Base-by-base conservation (phyloP, 2,329 filamentous ascomycete genomes). In the Coniochaeta sp. region DNA sequence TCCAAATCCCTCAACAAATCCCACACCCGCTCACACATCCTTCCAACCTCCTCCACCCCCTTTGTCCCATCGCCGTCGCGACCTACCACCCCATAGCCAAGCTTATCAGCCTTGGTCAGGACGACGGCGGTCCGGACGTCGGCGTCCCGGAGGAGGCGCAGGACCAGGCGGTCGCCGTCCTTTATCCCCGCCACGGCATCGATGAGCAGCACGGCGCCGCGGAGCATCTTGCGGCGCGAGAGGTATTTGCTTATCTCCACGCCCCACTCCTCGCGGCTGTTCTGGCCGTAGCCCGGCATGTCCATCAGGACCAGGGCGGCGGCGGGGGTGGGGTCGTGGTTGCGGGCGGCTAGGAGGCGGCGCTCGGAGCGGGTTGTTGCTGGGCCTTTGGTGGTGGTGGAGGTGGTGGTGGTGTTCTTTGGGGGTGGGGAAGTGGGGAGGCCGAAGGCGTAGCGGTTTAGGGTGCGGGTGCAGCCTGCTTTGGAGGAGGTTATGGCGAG, bases 381-480 rank as follows among this genome's bases (percentile, higher is more conserved):
- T 9, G 19, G 43, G 19, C 22, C 11, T 58, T 43, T 36, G 34
- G 38, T 40, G 38, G n/a, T n/a, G 38, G 4, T 22, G 2, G 19
- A 5, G 8, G 43, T 47, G 19, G 43, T 24, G 17, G 6, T 19
- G 40, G 43, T 22, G 19, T 2, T 17, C 3, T n/a, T 40, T 47
- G 19, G n/a, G n/a, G 19, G 16, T 5, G n/a, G 3, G 43, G 43
- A 22, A 14, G 43, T 24, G 9, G 69, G 72, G 3, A 77, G 76
- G 0, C 83, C 83, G 55, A 84, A 77, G 16, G 79, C 82, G 64
- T 81, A 86, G 31, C 76, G 80, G 67, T 85, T 86, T 71, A 86
- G 78, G 33, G 78, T 76, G 36, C 73, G 77, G 1, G 83, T 86
- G 66, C 76, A 79, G 11, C 83, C 83, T 0, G 82, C 80, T 22